Evolutionary conservation across 2,329 filamentous ascomycete species (phyloP).

Genomic region (Cryphonectria carpinicola): DNA sequence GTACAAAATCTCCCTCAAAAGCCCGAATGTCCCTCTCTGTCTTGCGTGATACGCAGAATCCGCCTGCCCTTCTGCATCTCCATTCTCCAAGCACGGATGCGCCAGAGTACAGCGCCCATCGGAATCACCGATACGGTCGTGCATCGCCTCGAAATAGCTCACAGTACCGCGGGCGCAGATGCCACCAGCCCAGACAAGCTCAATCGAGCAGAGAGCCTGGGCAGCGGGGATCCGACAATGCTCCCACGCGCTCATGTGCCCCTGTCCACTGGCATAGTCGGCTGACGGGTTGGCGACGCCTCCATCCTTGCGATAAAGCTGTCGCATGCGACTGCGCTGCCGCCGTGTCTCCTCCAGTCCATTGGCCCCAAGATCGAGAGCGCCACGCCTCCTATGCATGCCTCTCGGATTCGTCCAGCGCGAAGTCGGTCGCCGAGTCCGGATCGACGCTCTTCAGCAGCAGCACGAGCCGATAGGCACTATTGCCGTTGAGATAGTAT

Average conservation of each 20-base stretch:
- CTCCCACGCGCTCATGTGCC: neutral
- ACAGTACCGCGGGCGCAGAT: neutral
- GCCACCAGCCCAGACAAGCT: neutral
- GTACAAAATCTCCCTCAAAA: no score
- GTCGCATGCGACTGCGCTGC: neutral
- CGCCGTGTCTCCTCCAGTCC: neutral
- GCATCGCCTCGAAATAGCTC: constrained; percentile 1
- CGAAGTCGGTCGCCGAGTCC: constrained; percentile 43
- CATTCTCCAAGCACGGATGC: neutral
- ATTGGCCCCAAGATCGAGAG: neutral
- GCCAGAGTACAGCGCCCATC: neutral
- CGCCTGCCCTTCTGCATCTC: neutral
- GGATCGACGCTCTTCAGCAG: constrained; percentile 65
- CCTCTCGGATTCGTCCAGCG: constrained; percentile 38
- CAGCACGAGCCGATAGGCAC: constrained; percentile 85
- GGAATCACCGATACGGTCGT: neutral
- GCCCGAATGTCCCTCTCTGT: neutral
- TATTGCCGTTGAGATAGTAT: constrained; percentile 96
- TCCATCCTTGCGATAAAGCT: neutral
- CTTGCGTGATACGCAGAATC: neutral
- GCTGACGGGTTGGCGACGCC: constrained; percentile 1
- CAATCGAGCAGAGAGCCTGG: neutral
- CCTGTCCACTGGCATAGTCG: neutral
- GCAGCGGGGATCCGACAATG: neutral
- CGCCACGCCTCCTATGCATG: constrained; percentile 13